These are phyloP conservation scores for Cudoniella acicularis DNA, from an alignment of 495 filamentous ascomycete genomes.

Conservation along the genomic window DNA sequence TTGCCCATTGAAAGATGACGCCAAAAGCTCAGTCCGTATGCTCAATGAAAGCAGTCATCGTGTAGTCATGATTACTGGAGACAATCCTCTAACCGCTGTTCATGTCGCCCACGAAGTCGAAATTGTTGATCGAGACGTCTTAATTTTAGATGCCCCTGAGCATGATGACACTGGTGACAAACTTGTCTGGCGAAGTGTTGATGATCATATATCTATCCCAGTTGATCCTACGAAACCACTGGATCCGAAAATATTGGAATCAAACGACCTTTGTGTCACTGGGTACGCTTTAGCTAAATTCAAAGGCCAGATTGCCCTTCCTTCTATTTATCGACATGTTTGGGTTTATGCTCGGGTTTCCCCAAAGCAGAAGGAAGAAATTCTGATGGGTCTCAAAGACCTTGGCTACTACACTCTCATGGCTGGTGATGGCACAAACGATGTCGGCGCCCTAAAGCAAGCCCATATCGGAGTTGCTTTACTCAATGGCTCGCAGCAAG, in stretches of 20 bases:
- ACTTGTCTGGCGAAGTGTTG: constrained; percentile 91
- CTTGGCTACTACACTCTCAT: constrained; percentile 97
- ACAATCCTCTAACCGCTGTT: constrained; percentile 94
- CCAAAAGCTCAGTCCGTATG: constrained; percentile 90
- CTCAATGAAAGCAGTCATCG: constrained; percentile 98
- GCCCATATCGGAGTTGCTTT: constrained; percentile 96
- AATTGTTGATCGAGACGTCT: constrained; percentile 92
- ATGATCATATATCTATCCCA: constrained; percentile 83
- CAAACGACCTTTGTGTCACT: constrained; percentile 93
- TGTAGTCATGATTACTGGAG: constrained; percentile 98
- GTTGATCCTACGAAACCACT: constrained; percentile 81
- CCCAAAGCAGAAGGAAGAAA: constrained; percentile 98
- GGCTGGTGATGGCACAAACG: constrained; percentile 98
- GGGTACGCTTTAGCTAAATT: constrained; percentile 91
- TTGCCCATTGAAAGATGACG: constrained; percentile 95
- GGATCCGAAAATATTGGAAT: constrained; percentile 74
- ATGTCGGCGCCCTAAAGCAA: constrained; percentile 97
- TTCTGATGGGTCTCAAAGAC: constrained; percentile 91
- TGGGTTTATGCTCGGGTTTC: constrained; percentile 99
- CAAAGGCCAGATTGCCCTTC: constrained; percentile 70
- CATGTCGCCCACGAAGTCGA: constrained; percentile 96
- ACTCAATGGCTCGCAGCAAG: constrained; percentile 89
- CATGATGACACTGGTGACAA: constrained; percentile 76
- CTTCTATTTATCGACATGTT: constrained; percentile 74
- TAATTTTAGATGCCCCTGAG: constrained; percentile 94